Base-by-base conservation (phyloP, 805 yeast species). In the Ogataea ganodermae region DNA sequence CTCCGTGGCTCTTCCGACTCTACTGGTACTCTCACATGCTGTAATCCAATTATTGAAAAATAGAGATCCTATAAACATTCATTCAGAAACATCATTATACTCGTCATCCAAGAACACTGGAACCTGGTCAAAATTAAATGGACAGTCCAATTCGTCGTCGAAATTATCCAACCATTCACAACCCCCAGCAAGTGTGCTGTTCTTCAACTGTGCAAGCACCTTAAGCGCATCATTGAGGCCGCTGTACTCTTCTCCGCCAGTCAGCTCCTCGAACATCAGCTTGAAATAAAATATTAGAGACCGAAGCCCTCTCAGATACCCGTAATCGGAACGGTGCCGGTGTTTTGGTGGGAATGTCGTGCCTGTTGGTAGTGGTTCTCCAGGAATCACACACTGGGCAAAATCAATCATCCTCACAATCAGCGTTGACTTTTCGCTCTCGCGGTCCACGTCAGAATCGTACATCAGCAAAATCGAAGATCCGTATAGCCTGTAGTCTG, bases 401-500 rank as follows among this genome's bases (percentile, higher is more conserved):
- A 94, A 94, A 69, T 94, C 99, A 56, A 94, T 94, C 46, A 95
- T 77, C 52, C 90, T 80, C n/a, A 90, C 81, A 51, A 68, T 59
- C 14, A 67, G 26, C 1, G 67, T 59, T 4, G 63, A 55, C 26
- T 18, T 37, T 9, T 51, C 52, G 5, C 45, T 40, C 7, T 50
- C 42, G 9, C 39, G 46, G 30, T 58, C 61, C 2, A 46, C 59
- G 3, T 67, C 72, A 10, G 90, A 95, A 61, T 94, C 98, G 66
- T 92, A 92, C 83, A 94, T 89, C 55, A 94, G 73, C 55, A 94
- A 72, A 48, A 94, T 72, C 6, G 96, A 86, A 1, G 96, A 86
- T 1, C 99, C 99, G 66, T 94, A 94, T 60, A 94, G 76, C 51
- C 99, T 73, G 66, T 90, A 94, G 7, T 92, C 91, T 13, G 72